Percentiles rank a stretch among this genome's conserved stretches.
phyloP scores from a whole-genome alignment of 2,329 filamentous ascomycete genomes.

The Aspergillus arachidicola region DNA sequence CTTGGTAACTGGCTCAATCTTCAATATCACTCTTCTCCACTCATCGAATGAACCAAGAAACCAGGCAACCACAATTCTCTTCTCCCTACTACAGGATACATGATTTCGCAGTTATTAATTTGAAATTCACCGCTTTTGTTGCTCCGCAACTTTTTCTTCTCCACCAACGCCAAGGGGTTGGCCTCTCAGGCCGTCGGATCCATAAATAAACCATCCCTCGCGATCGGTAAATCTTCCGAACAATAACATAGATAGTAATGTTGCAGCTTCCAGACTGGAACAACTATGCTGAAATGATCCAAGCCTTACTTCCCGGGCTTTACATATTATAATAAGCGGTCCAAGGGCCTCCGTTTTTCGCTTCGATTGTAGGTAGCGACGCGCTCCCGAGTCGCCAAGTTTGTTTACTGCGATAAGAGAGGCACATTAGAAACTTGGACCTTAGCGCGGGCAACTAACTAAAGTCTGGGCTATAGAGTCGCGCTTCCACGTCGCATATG shows the following conservation, averaged over 20 bases:
- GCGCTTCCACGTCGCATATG: conserved; percentile 5
- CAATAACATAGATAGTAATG: neutral
- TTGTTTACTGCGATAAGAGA: neutral
- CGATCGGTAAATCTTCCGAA: neutral
- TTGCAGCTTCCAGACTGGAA: neutral
- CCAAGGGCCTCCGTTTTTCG: neutral
- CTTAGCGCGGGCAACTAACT: neutral
- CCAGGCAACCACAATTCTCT: neutral
- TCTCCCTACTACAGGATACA: neutral
- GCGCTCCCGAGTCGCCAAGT: neutral
- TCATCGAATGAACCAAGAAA: neutral
- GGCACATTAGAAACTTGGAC: neutral
- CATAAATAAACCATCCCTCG: conserved; percentile 3
- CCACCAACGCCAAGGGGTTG: neutral
- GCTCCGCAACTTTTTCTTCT: conserved; percentile 9
- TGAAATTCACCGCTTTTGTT: conserved; percentile 12
- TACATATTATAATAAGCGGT: neutral
- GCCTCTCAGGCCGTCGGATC: neutral
- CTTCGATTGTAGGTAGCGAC: neutral
- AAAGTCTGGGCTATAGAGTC: conserved; percentile 1
- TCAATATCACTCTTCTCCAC: neutral
- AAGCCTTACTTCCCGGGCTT: neutral
- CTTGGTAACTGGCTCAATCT: neutral
- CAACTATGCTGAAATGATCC: neutral
- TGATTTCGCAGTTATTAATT: neutral